Base-by-base conservation (phyloP, 2,329 filamentous ascomycete genomes). In the Lojkania enalia region DNA sequence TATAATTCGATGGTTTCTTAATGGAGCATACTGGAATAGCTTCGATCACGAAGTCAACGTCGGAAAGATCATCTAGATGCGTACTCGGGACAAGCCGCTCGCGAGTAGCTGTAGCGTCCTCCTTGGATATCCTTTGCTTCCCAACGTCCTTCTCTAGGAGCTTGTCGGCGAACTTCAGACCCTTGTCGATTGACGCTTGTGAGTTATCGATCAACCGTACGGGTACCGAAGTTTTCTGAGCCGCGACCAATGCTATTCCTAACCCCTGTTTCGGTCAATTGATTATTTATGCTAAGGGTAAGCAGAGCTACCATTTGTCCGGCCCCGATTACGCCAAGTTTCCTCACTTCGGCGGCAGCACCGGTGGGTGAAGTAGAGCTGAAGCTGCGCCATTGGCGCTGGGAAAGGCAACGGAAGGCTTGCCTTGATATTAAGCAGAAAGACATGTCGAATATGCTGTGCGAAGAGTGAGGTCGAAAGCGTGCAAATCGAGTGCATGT, bases 11-110 rank as follows among this genome's bases (percentile, higher is more conserved):
- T 16, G 19, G 5, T 2, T 16, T 11, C 20, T 14, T 13, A 18
- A 30, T 18, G 15, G 7, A 21, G 41, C 54, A 20, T 57, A 66
- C 74, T 18, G 94, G 94, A 6, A 99, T 90, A 13, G 94, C 94
- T 76, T 99, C 94, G 64, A 99, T 97, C 44, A 99, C 86, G 70
- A 99, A 96, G 74, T 99, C 94, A 25, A 90, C 87, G n/a, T 84
- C 80, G 19, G 82, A 83, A 16, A 97, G 83, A 46, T 86, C 81
- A 35, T 90, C 86, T 58, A 97, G 81, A 14, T 82, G 82, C 13
- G 87, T 90, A 40, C 83, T 85, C 6, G 88, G 73, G 0, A 73
- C 80, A 49, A 99, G 77, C 20, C 87, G 83, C 9, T 80, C 81
- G 20, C 87, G 84, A 20, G 86, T 82, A 37, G 83, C 78, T 56